A percentile compares a stretch with the other conserved stretches of the same genome.
Evolutionary conservation across 768 basidiomycete genomes (phyloP).

Genomic region (Zangia roseola): DNA sequence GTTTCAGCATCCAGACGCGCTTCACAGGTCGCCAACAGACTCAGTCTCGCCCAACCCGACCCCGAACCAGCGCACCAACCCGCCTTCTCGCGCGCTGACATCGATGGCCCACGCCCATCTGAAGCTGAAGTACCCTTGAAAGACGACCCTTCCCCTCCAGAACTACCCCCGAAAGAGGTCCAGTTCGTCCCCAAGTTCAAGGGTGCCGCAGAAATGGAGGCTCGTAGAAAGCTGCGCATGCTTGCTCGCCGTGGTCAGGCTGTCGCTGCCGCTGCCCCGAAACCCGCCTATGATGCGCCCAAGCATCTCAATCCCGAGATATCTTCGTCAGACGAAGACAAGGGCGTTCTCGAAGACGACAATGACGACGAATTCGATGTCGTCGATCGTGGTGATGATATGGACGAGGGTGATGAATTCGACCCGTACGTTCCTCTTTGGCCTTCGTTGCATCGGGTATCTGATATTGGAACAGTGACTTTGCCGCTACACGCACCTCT

Average conservation of each 20-base stretch:
- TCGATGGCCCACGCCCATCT: slow-evolving; percentile 6
- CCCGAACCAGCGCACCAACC: slow-evolving; percentile 8
- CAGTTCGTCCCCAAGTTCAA: slow-evolving; percentile 79
- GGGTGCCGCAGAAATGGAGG: slow-evolving; percentile 86
- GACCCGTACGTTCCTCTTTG: slow-evolving; percentile 60
- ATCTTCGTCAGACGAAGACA: slow-evolving; percentile 54
- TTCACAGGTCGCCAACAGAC: slow-evolving; percentile 24
- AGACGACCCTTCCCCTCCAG: slow-evolving; percentile 16
- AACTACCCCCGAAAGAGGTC: slow-evolving; percentile 48
- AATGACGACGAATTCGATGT: slow-evolving; percentile 51
- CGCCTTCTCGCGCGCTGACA: slow-evolving; percentile 14
- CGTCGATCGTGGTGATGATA: slow-evolving; percentile 45
- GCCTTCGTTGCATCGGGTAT: background rate
- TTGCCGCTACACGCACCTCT: slow-evolving; percentile 56
- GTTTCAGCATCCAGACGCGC: slow-evolving; percentile 51
- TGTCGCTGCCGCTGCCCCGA: slow-evolving; percentile 27
- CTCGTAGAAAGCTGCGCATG: slow-evolving; percentile 62
- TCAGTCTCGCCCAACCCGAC: slow-evolving; percentile 6
- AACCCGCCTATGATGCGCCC: slow-evolving; percentile 21
- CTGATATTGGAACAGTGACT: slow-evolving; percentile 48
- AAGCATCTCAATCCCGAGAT: slow-evolving; percentile 47
- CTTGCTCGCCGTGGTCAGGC: slow-evolving; percentile 52
- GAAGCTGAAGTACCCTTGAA: slow-evolving; percentile 11
- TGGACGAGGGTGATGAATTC: slow-evolving; percentile 72
- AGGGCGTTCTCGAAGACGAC: slow-evolving; percentile 45